Evolutionary conservation across 2,329 filamentous ascomycete species (phyloP), one percentile per base, ranked within the genome.

Genomic region (Cytospora mali): DNA sequence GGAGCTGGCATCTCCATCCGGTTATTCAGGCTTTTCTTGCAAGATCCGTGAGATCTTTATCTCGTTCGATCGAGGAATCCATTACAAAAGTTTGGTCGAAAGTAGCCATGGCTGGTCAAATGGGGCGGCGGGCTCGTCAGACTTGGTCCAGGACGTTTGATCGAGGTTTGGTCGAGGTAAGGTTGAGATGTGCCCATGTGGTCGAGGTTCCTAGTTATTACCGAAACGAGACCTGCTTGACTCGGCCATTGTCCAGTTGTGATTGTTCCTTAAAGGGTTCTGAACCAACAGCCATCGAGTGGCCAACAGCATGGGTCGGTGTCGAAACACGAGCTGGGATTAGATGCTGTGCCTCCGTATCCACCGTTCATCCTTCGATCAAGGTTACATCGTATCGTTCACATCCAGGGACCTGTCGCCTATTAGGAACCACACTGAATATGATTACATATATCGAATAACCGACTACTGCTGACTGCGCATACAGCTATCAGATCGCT

Each of bases 291-390:
- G 49, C n/a, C 49, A 59, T 46, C 18, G 46, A 28, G 33, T 39
- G 57, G 57, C 23, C 49, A 21, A 21, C 23, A 39, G 57, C 25
- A n/a, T 39, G 33, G 57, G 33, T 18, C 21, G 29, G 46, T n/a
- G 23, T 46, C 57, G n/a, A 27, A 23, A 39, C n/a, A 29, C 18
- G 18, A n/a, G 46, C 57, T 59, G 49, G 25, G 53, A 46, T 59
- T 53, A 59, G 49, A 31, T 11, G 49, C 57, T 53, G 57, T 53
- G 57, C 57, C 57, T 21, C 50, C 5, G 57, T 9, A 59, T 59
- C 57, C 57, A 59, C 57, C n/a, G n/a, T 29, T 21, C 33, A 53
- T 53, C 49, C 48, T 31, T 33, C 46, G 33, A 21, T 27, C 29
- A 33, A 49, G n/a, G n/a, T n/a, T n/a, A n/a, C n/a, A n/a, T n/a